Evolutionary conservation across 192 early-diverging fungal genomes (phyloP), one percentile per base, ranked within the genome.

Genomic region (Obelidium mucronatum): DNA sequence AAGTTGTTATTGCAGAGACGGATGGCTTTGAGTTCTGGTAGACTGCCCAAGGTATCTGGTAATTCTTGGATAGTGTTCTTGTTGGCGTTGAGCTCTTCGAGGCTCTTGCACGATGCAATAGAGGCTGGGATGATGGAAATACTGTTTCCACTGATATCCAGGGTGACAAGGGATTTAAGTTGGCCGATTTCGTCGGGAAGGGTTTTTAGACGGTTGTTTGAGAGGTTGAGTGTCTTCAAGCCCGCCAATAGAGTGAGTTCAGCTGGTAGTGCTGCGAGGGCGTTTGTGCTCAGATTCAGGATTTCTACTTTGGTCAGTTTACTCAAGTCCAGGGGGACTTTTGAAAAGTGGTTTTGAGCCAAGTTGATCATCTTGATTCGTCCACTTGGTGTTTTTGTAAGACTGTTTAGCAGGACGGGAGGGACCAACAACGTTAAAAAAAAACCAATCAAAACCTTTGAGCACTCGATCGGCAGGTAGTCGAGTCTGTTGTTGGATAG

Each of bases 251-350:
- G 70, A 1, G 85, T 86, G 51, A 96, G 87, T 30, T 86, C 81
- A 3, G 81, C 68, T 2, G 94, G 93, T 30, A 96, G 58, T n/a
- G 76, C 51, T 2, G 78, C 78, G 56, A 96, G 86, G 74, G 81
- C 52, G 75, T 96, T 96, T 33, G 84, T 65, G 3, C 86, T 82
- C 22, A 74, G 56, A 35, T 74, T 74, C 28, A 74, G 72, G 2
- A 89, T 77, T 39, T 92, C 90, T 52, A 96, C 80, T 26, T 91
- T 89, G 17, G 83, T 83, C 2, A 96, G 80, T 40, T 90, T 90
- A 8, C 85, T 78, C 19, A 96, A 84, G 51, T 90, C 90, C 35
- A 90, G 87, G 2, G 94, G 94, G 0, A 96, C 78, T 11, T 34
- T 44, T 3, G 79, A 80, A 5, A 96, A 78, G 28, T 73, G 81